A percentile compares a stretch with the other conserved stretches of the same genome.
phyloP scores from a whole-genome alignment of 768 basidiomycete genomes.

The Naganishia vishniacii region DNA sequence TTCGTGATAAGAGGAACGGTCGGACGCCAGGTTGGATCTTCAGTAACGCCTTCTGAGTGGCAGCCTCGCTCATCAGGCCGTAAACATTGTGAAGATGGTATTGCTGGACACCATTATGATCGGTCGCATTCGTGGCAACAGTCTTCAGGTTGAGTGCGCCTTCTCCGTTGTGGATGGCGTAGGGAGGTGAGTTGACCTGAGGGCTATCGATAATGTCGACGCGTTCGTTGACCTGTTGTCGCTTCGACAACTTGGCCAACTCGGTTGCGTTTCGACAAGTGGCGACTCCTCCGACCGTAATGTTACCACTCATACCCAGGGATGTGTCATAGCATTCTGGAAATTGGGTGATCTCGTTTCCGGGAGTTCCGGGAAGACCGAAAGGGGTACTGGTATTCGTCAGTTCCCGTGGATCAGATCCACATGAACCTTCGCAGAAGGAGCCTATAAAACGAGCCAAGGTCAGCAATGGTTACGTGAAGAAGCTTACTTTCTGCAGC shows the following conservation, averaged over 20 bases:
- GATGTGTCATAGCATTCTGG: slow-evolving; percentile 68
- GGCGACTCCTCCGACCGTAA: slow-evolving; percentile 47
- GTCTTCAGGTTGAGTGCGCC: slow-evolving; percentile 60
- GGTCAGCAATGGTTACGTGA: too few species aligned
- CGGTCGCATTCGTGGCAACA: slow-evolving; percentile 67
- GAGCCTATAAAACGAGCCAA: slow-evolving; percentile 40
- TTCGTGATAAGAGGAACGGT: slow-evolving; percentile 53
- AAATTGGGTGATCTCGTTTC: slow-evolving; percentile 53
- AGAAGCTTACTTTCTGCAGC: too few species aligned
- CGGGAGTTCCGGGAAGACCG: slow-evolving; percentile 58
- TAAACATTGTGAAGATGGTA: slow-evolving; percentile 35
- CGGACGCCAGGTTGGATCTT: slow-evolving; percentile 58
- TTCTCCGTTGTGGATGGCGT: slow-evolving; percentile 66
- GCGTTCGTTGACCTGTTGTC: slow-evolving; percentile 45
- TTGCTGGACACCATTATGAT: slow-evolving; percentile 55
- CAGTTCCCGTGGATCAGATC: slow-evolving; percentile 47
- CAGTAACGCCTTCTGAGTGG: slow-evolving; percentile 60
- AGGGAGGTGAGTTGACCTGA: slow-evolving; percentile 57
- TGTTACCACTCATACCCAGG: slow-evolving; percentile 64
- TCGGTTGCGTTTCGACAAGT: slow-evolving; percentile 21
- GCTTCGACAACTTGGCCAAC: slow-evolving; percentile 48
- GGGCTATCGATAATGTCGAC: slow-evolving; percentile 47
- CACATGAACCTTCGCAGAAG: slow-evolving; percentile 56
- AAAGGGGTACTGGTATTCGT: slow-evolving; percentile 58
- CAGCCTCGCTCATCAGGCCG: slow-evolving; percentile 61